Evolutionary conservation across 2,329 filamentous ascomycete species (phyloP).

Genomic region (Lecanosticta acicola): DNA sequence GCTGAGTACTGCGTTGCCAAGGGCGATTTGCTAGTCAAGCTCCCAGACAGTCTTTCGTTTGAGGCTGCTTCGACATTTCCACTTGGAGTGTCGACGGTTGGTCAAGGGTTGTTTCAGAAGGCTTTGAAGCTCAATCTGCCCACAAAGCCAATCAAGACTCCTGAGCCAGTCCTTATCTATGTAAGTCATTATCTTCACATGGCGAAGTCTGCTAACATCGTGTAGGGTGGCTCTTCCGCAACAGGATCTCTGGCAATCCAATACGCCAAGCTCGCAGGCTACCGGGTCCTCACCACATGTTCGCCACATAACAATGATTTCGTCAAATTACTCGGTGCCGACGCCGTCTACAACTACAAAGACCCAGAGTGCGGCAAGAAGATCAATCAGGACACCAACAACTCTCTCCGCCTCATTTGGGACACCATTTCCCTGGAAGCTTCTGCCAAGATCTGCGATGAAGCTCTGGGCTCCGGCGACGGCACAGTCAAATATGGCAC

Average conservation of each 20-base stretch:
- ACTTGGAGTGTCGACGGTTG: constrained; percentile 48
- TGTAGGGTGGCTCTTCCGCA: constrained; percentile 41
- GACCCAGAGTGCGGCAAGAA: constrained; percentile 38
- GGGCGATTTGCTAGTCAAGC: constrained; percentile 43
- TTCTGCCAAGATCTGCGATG: constrained; percentile 23
- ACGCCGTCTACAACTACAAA: constrained; percentile 47
- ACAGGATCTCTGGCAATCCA: constrained; percentile 48
- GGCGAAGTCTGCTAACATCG: not conserved
- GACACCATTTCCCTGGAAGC: constrained; percentile 22
- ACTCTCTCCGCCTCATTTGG: constrained; percentile 22
- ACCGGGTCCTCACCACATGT: constrained; percentile 41
- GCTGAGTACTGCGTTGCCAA: constrained; percentile 51
- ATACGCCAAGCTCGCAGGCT: constrained; percentile 40
- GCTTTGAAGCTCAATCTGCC: constrained; percentile 45
- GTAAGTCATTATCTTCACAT: constrained; percentile 17
- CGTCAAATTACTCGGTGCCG: constrained; percentile 42
- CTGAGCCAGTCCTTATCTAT: constrained; percentile 44
- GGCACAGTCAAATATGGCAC: constrained; percentile 21
- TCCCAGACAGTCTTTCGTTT: constrained; percentile 46
- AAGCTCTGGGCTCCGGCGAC: constrained; percentile 20
- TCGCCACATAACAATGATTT: constrained; percentile 47
- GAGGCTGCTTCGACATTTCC: constrained; percentile 51
- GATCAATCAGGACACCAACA: constrained; percentile 34
- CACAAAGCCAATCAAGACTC: constrained; percentile 27
- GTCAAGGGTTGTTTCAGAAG: constrained; percentile 44